Percentiles rank a stretch among this genome's conserved stretches.
Conservation (phyloP, 2,329 filamentous ascomycete genomes). For the Aspergillus pseudoglaucus region DNA sequence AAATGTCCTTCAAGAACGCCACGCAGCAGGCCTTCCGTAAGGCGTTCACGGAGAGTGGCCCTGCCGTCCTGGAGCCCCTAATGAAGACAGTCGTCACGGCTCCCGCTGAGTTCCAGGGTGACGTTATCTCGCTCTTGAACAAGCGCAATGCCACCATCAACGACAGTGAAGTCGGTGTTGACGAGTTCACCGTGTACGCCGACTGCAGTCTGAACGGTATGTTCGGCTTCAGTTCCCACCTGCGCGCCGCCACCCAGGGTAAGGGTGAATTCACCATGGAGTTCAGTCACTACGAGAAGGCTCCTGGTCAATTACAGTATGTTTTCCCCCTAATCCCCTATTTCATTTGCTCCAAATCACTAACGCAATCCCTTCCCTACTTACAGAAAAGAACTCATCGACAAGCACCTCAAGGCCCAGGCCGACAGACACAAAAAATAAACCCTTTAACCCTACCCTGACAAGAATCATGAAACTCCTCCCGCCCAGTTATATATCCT, state of each 20-base stretch:
- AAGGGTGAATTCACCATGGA: constrained; percentile 99
- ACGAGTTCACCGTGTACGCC: constrained; percentile 87
- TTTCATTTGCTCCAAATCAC: not conserved
- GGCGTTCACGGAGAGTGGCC: constrained; percentile 73
- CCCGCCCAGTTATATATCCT: not conserved
- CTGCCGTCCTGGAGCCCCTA: constrained; percentile 83
- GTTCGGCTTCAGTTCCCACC: constrained; percentile 92
- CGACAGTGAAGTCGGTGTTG: constrained; percentile 86
- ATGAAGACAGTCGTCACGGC: constrained; percentile 99
- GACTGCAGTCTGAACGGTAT: constrained; percentile 94
- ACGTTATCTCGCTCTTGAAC: constrained; percentile 89
- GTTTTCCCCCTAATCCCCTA: constrained; percentile 29
- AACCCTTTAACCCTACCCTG: constrained; percentile 6
- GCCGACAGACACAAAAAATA: constrained; percentile 59
- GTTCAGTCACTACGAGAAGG: constrained; percentile 89
- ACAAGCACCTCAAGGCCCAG: constrained; percentile 62
- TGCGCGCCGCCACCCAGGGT: constrained; percentile 89
- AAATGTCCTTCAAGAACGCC: constrained; percentile 90
- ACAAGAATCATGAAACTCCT: not conserved
- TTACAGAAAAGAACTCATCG: constrained; percentile 56
- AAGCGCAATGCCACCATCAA: constrained; percentile 93
- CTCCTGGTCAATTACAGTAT: constrained; percentile 82
- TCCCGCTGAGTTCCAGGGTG: constrained; percentile 95
- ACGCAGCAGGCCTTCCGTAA: constrained; percentile 96
- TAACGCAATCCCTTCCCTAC: not conserved